phyloP scores from a whole-genome alignment of 805 yeast genomes.

The Nakazawaea wickerhamii region DNA sequence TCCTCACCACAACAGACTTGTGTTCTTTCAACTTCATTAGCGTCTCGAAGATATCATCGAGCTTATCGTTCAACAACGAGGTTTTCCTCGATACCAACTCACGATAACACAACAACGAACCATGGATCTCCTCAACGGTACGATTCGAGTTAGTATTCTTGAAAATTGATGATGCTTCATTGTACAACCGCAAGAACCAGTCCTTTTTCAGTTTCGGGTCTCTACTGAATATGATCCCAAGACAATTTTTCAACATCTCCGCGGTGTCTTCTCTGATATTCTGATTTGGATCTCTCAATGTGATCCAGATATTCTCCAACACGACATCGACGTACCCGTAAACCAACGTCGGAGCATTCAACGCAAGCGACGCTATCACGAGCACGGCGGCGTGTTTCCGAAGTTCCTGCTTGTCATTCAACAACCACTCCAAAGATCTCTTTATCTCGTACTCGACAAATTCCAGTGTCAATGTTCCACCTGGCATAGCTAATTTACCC shows the following conservation, averaged over 20 bases:
- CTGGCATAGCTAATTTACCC: slow-evolving; percentile 85
- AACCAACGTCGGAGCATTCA: slow-evolving; percentile 78
- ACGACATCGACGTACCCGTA: slow-evolving; percentile 75
- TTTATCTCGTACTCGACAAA: slow-evolving; percentile 91
- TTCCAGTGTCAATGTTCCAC: slow-evolving; percentile 85
- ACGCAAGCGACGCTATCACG: slow-evolving; percentile 76
- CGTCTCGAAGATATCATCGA: slow-evolving; percentile 72
- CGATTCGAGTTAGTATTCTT: slow-evolving; percentile 21
- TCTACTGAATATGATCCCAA: slow-evolving; percentile 72
- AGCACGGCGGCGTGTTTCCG: slow-evolving; percentile 89
- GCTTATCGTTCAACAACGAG: slow-evolving; percentile 61
- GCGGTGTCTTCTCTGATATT: slow-evolving; percentile 82
- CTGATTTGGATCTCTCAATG: slow-evolving; percentile 72
- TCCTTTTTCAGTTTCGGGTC: slow-evolving; percentile 63
- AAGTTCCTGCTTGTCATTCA: slow-evolving; percentile 78
- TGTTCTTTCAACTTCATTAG: slow-evolving; percentile 72
- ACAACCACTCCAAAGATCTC: slow-evolving; percentile 85
- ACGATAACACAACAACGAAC: slow-evolving; percentile 74
- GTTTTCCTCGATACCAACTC: slow-evolving; percentile 74
- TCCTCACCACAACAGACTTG: slow-evolving; percentile 67
- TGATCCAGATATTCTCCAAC: slow-evolving; percentile 81
- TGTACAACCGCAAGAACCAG: slow-evolving; percentile 63
- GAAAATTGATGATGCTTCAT: slow-evolving; percentile 27
- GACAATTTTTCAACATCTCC: slow-evolving; percentile 67
- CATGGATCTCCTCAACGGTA: slow-evolving; percentile 74